Conservation (phyloP, 345 rosid species). For the Sisymbrium altissimum region DNA sequence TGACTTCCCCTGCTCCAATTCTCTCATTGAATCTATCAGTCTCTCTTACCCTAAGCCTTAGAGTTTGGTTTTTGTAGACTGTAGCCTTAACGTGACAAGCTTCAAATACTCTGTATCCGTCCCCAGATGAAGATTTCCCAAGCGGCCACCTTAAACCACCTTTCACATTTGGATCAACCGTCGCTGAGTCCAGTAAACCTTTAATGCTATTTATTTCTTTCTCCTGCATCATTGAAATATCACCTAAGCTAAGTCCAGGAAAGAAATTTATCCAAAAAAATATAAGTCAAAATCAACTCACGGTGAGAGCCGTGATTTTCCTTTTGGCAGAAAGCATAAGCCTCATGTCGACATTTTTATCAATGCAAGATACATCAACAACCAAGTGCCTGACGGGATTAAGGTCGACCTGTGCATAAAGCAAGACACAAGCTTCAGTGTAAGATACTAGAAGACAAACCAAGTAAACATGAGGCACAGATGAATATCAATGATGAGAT, state of each 20-base stretch:
- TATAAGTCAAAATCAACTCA: conserved; percentile 26
- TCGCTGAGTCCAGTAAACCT: conserved; percentile 45
- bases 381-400: conserved; percentile 51
- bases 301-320: conserved; percentile 37
- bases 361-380: conserved; percentile 54
- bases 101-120: conserved; percentile 44
- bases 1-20: conserved; percentile 35
- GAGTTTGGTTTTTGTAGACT: conserved; percentile 38
- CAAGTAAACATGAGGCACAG: not conserved
- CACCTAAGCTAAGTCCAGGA: not conserved
- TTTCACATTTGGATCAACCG: conserved; percentile 53
- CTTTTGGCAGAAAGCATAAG: conserved; percentile 49
- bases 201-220: conserved; percentile 47
- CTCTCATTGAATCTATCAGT: conserved; percentile 56
- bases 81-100: conserved; percentile 45
- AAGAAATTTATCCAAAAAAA: not conserved
- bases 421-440: not conserved
- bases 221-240: conserved; percentile 41
- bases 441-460: not conserved
- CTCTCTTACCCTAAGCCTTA: conserved; percentile 50
- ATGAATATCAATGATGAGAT: not conserved
- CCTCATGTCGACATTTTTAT: conserved; percentile 67
- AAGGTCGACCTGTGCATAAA: conserved; percentile 42
- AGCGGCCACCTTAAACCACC: conserved; percentile 76
- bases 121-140: conserved; percentile 41